Base-by-base conservation (phyloP, 2,329 filamentous ascomycete species). In the Catunica adiposa region DNA sequence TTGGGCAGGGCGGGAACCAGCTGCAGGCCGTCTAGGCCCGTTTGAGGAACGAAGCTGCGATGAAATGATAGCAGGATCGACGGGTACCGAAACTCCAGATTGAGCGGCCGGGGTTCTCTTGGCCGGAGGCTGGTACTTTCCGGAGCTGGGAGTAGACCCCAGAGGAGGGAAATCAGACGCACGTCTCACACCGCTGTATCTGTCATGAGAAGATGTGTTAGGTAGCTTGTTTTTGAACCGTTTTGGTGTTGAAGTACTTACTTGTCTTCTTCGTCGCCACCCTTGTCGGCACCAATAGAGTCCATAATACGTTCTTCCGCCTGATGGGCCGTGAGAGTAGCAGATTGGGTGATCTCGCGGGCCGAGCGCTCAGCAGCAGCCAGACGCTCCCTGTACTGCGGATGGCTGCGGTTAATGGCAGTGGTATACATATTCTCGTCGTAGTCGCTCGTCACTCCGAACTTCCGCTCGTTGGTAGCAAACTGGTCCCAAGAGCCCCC, bases 391-490 rank as follows among this genome's bases (percentile, higher is more conserved):
- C 79, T 82, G 68, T 94, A 96, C 55, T 84, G 75, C 1, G 92
- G 89, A 62, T 94, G 82, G 60, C 70, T 85, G 64, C 82, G 87
- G 68, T 98, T 81, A 64, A 98, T 94, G 42, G 79, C 72, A 8
- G 92, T 98, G 1, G 92, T 98, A 70, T 98, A 98, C 46, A 92
- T 80, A 62, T 86, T 89, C 69, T 97, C 92, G 64, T 97, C 82
- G 66, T 97, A 98, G 63, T 89, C 88, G 54, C 85, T 92, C 68
- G 81, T 87, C 40, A 94, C 71, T 37, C 92, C 92, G 65, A 95
- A 97, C 29, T 88, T 79, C 56, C 81, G 77, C 69, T 94, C 86
- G 64, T 97, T 97, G 60, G 79, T 83, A 57, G 86, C 85, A 64
- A 98, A 98, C 67, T 98, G 92, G 66, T 98, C 90, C 92, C 92